Evolutionary conservation across 2,329 filamentous ascomycete species (phyloP).

Genomic region (Knoxdaviesia proteae): DNA sequence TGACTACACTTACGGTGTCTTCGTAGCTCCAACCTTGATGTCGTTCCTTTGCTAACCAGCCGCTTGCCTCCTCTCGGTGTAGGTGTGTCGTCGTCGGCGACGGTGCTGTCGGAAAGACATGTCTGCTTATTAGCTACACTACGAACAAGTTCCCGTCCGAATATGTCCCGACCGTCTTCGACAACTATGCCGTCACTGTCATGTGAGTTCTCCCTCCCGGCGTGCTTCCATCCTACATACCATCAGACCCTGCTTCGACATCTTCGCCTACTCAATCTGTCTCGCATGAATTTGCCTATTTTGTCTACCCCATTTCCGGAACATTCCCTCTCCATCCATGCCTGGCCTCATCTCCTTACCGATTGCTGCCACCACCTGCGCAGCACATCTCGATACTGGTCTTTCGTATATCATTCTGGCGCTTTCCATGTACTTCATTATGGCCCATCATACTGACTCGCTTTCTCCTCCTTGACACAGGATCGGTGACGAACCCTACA

Average conservation of each 20-base stretch:
- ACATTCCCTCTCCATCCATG: no score
- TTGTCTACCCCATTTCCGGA: no score
- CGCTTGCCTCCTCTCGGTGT: slow-evolving; percentile 38
- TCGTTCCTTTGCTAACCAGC: background rate
- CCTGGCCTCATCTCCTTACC: no score
- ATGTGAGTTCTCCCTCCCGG: slow-evolving; percentile 48
- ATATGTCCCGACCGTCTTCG: slow-evolving; percentile 98
- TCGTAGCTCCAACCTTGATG: slow-evolving; percentile 4
- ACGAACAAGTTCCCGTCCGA: slow-evolving; percentile 99
- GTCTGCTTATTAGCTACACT: slow-evolving; percentile 95
- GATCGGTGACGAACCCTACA: slow-evolving; percentile 98
- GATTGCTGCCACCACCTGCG: no score
- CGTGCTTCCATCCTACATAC: slow-evolving; percentile 4
- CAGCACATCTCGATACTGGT: no score
- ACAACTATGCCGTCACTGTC: slow-evolving; percentile 98
- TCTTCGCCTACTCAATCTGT: background rate
- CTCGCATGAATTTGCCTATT: no score
- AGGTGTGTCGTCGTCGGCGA: slow-evolving; percentile 98
- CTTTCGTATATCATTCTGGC: no score
- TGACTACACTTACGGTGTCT: slow-evolving; percentile 3
- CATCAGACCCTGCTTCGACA: background rate
- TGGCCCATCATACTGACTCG: background rate
- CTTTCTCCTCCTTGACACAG: slow-evolving; percentile 22
- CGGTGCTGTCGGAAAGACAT: slow-evolving; percentile 98
- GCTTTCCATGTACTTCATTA: no score